phyloP scores from a whole-genome alignment of 306 rosid species.

The Prunus mongolica region DNA sequence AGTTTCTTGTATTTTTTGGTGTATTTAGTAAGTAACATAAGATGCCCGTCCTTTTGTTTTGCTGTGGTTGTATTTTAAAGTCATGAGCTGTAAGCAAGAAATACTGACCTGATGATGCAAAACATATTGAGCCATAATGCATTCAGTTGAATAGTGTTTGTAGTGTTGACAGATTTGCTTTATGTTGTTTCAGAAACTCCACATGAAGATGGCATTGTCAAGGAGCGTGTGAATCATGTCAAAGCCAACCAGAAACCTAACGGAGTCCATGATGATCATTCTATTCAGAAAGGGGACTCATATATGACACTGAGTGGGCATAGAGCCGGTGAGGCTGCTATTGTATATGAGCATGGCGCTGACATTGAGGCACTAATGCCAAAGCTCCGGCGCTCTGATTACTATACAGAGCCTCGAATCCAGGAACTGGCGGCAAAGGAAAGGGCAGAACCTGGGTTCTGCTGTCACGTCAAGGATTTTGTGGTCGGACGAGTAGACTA shows the following conservation, averaged over 20 bases:
- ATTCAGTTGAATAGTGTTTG: background rate
- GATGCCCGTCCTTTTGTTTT: background rate
- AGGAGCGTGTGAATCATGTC: constrained; percentile 43
- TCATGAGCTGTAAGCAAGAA: background rate
- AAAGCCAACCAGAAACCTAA: constrained; percentile 46
- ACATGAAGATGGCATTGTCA: constrained; percentile 44
- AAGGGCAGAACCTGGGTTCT: constrained; percentile 91
- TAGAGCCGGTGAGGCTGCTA: constrained; percentile 98
- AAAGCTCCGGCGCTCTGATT: constrained; percentile 82
- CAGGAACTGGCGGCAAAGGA: constrained; percentile 97
- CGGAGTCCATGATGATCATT: constrained; percentile 61
- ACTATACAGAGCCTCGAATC: constrained; percentile 82
- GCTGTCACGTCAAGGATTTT: constrained; percentile 78
- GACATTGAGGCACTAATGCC: constrained; percentile 97
- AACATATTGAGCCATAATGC: background rate
- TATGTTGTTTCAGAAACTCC: constrained; percentile 36
- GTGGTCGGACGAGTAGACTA: constrained; percentile 88
- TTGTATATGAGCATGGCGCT: constrained; percentile 95
- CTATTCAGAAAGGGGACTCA: constrained; percentile 50
- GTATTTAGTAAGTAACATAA: background rate
- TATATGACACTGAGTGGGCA: constrained; percentile 86
- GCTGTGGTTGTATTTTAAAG: background rate
- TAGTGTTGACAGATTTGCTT: background rate
- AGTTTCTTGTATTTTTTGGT: background rate
- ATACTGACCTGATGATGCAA: background rate